phyloP scores from a whole-genome alignment of 2,329 filamentous ascomycete species.

The Alternaria burnsii region DNA sequence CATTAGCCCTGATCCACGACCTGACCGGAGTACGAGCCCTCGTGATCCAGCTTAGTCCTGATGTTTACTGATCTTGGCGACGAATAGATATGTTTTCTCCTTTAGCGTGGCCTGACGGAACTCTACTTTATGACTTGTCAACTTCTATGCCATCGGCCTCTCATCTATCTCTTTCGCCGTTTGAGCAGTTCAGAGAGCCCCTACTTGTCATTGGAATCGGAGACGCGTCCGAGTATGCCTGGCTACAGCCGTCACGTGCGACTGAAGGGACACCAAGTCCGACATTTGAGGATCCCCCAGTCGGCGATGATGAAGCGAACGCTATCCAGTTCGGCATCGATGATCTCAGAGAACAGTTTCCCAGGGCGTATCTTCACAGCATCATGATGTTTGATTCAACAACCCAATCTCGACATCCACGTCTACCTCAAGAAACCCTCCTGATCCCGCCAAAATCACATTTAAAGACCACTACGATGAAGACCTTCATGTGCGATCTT shows the following conservation, averaged over 20 bases:
- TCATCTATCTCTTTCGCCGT: conserved; percentile 81
- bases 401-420: conserved; percentile 46
- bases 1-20: conserved; percentile 82
- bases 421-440: conserved; percentile 69
- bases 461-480: conserved; percentile 75
- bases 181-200: conserved; percentile 88
- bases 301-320: conserved; percentile 41
- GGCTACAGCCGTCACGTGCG: conserved; percentile 55
- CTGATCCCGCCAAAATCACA: conserved; percentile 73
- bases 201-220: conserved; percentile 84
- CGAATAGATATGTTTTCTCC: conserved; percentile 89
- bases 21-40: conserved; percentile 77
- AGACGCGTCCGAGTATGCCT: conserved; percentile 72
- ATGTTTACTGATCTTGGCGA: conserved; percentile 43
- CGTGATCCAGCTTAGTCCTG: conserved; percentile 25
- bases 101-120: conserved; percentile 83
- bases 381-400: conserved; percentile 81
- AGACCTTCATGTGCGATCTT: conserved; percentile 57
- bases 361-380: conserved; percentile 79
- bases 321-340: conserved; percentile 70
- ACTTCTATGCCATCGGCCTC: conserved; percentile 81
- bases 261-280: conserved; percentile 16
- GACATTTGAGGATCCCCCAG: conserved; percentile 20
- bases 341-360: conserved; percentile 74
- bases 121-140: conserved; percentile 87